phyloP scores from a whole-genome alignment of 805 yeast species.

The Nakazawaea wickerhamii region DNA sequence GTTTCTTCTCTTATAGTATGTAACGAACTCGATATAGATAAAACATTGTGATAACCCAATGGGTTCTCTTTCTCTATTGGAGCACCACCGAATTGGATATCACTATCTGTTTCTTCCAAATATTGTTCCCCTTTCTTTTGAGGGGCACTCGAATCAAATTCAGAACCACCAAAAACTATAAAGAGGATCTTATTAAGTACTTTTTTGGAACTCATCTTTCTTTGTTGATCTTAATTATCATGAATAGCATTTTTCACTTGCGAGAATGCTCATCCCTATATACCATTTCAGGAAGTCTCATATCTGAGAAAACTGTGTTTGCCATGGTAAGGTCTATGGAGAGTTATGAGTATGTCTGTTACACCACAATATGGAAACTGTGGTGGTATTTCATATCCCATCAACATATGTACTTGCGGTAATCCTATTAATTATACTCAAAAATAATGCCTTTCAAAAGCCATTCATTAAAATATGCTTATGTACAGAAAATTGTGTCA shows the following conservation, averaged over 20 bases:
- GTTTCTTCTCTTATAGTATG: slow-evolving; percentile 31
- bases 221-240: not conserved
- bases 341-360: not conserved
- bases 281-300: not conserved
- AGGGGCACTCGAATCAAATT: not conserved
- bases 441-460: too few species aligned
- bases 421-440: too few species aligned
- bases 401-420: not conserved
- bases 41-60: slow-evolving; percentile 31
- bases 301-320: not conserved
- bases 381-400: not conserved
- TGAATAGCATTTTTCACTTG: too few species aligned
- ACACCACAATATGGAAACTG: not conserved
- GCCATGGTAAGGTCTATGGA: too few species aligned
- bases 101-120: slow-evolving; percentile 1
- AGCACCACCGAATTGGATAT: slow-evolving; percentile 25
- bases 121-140: not conserved
- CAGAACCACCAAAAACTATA: slow-evolving; percentile 1
- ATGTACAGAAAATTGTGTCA: too few species aligned
- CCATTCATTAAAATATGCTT: too few species aligned
- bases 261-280: too few species aligned
- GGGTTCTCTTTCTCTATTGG: slow-evolving; percentile 36
- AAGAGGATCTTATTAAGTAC: not conserved
- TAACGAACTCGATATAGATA: slow-evolving; percentile 36
- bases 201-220: not conserved